Evolutionary conservation across 306 rosid species (phyloP).

Genomic region (Dalbergia cochinchinensis): DNA sequence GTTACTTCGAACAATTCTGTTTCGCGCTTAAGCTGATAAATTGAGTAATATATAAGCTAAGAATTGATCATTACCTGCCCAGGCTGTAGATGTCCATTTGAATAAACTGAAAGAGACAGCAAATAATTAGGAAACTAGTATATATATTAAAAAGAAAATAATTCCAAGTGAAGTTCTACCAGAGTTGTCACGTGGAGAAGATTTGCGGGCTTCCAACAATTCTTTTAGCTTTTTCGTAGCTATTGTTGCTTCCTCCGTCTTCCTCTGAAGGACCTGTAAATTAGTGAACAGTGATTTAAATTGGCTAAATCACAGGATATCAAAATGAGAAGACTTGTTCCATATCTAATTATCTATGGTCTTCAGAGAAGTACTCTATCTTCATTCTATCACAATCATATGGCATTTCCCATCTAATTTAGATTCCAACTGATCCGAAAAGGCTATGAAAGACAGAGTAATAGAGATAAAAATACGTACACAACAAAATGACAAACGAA

Average conservation of each 20-base stretch:
- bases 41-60: conserved; percentile 25
- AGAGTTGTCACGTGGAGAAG: conserved; percentile 68
- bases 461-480: conserved; percentile 21
- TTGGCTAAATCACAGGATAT: background rate
- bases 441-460: background rate
- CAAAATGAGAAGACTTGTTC: conserved; percentile 5
- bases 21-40: conserved; percentile 26
- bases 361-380: conserved; percentile 12
- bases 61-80: conserved; percentile 65
- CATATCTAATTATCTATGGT: conserved; percentile 16
- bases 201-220: conserved; percentile 77
- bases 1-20: conserved; percentile 1
- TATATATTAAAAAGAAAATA: conserved; percentile 22
- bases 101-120: conserved; percentile 59
- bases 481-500: conserved; percentile 23
- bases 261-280: conserved; percentile 82
- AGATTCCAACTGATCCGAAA: conserved; percentile 17
- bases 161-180: conserved; percentile 49
- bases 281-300: conserved; percentile 21
- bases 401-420: conserved; percentile 1
- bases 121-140: conserved; percentile 50
- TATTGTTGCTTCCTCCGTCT: conserved; percentile 87
- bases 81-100: conserved; percentile 64
- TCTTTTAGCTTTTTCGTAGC: conserved; percentile 78
- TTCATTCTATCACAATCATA: conserved; percentile 27